Conservation (phyloP, 345 rosid genomes). For the Pugionium dolabratum region DNA sequence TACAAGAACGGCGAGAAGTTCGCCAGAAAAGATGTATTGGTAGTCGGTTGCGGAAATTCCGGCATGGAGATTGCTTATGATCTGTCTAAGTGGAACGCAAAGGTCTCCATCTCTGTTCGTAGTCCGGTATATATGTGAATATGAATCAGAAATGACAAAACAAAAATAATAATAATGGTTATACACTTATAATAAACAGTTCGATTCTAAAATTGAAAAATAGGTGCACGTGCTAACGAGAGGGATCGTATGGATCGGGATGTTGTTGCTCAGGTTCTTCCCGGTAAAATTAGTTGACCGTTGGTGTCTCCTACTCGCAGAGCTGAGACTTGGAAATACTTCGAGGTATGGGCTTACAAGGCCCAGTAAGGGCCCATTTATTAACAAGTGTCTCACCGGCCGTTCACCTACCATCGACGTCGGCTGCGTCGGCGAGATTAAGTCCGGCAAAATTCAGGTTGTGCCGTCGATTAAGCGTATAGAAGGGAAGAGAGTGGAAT, state of each 20-base stretch:
- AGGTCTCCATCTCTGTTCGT: conserved; percentile 47
- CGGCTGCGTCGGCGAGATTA: conserved; percentile 45
- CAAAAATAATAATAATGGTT: background rate
- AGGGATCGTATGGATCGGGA: conserved; percentile 38
- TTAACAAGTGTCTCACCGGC: conserved; percentile 41
- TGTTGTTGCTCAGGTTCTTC: conserved; percentile 34
- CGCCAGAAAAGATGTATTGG: conserved; percentile 48
- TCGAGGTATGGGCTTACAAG: conserved; percentile 48
- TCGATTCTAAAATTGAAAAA: background rate
- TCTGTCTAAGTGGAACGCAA: conserved; percentile 42
- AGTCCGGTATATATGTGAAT: conserved; percentile 40
- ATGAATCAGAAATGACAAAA: background rate
- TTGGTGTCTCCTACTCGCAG: conserved; percentile 24
- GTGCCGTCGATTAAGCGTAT: conserved; percentile 41
- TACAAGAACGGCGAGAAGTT: conserved; percentile 42
- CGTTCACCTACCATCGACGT: conserved; percentile 58
- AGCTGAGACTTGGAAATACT: conserved; percentile 27
- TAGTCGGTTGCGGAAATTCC: conserved; percentile 67
- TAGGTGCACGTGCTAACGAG: conserved; percentile 46
- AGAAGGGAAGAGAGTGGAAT: conserved; percentile 34
- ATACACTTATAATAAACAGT: background rate
- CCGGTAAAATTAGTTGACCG: conserved; percentile 42
- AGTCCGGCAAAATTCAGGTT: conserved; percentile 47
- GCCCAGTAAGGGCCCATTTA: conserved; percentile 50
- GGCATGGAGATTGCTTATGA: conserved; percentile 71